A percentile compares a stretch with the other conserved stretches of the same genome.
Conservation (phyloP, 140 eudicot species). For the Ambrosia hybrid region DNA sequence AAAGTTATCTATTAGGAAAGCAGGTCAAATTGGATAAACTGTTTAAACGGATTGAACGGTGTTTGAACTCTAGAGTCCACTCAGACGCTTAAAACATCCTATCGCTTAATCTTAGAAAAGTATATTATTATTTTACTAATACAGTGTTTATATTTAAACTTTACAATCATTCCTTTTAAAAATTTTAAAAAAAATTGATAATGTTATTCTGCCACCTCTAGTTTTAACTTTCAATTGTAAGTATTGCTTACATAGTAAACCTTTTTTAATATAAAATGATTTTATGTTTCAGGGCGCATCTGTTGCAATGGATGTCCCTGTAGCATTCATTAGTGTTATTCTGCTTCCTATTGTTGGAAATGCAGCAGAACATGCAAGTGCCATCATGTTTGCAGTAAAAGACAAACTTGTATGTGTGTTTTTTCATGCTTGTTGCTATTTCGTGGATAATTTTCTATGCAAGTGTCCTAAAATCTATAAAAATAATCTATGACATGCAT, state of each 20-base stretch:
- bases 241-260: no score
- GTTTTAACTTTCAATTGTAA: background rate
- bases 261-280: background rate
- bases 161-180: no score
- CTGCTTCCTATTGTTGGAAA: constrained; percentile 80
- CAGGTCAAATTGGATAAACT: no score
- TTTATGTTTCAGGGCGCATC: constrained; percentile 65
- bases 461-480: background rate
- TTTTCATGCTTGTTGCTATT: background rate
- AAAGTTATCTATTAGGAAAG: no score
- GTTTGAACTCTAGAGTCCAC: no score
- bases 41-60: no score
- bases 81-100: no score
- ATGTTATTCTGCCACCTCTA: no score
- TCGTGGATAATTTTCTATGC: background rate
- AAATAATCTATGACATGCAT: background rate
- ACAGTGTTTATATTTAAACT: no score
- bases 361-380: constrained; percentile 92
- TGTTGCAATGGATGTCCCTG: constrained; percentile 54
- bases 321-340: constrained; percentile 66
- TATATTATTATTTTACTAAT: no score
- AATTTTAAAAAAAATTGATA: no score
- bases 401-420: constrained; percentile 65
- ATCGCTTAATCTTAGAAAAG: no score
- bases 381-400: constrained; percentile 69